Percentiles rank a stretch among this genome's conserved stretches.
phyloP scores from a whole-genome alignment of 495 filamentous ascomycete species.

The Jackrogersella minutella region DNA sequence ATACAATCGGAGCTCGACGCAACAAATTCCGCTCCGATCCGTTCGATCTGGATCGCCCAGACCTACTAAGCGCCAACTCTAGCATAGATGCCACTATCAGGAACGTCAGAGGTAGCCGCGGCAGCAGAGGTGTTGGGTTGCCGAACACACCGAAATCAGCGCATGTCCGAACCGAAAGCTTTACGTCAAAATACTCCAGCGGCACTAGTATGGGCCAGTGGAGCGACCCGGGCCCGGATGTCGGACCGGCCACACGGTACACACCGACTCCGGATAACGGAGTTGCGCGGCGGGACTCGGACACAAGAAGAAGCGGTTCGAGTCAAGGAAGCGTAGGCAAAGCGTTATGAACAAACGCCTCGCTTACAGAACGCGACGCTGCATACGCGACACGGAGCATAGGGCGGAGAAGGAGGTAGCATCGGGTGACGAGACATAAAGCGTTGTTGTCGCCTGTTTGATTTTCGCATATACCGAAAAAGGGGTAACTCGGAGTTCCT shows the following conservation, averaged over 20 bases:
- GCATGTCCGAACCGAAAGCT: slow-evolving; percentile 47
- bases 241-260: slow-evolving; percentile 49
- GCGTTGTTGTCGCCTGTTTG: slow-evolving; percentile 16
- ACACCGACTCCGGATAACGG: slow-evolving; percentile 38
- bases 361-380: background rate
- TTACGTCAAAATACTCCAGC: slow-evolving; percentile 57
- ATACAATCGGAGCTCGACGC: slow-evolving; percentile 45
- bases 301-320: slow-evolving; percentile 30
- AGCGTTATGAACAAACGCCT: slow-evolving; percentile 43
- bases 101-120: slow-evolving; percentile 32
- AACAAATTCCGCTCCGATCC: slow-evolving; percentile 70
- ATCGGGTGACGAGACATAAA: slow-evolving; percentile 18
- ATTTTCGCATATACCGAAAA: slow-evolving; percentile 26
- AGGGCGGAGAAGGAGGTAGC: background rate
- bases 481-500: slow-evolving; percentile 25
- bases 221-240: slow-evolving; percentile 62
- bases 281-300: slow-evolving; percentile 19
- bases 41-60: slow-evolving; percentile 69
- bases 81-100: slow-evolving; percentile 19
- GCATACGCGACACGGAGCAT: background rate
- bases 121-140: slow-evolving; percentile 27
- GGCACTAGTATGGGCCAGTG: slow-evolving; percentile 53
- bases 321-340: slow-evolving; percentile 50
- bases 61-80: slow-evolving; percentile 48
- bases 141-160: slow-evolving; percentile 32